Conservation (phyloP, 257 asterid species). For the Solanum chaucha region DNA sequence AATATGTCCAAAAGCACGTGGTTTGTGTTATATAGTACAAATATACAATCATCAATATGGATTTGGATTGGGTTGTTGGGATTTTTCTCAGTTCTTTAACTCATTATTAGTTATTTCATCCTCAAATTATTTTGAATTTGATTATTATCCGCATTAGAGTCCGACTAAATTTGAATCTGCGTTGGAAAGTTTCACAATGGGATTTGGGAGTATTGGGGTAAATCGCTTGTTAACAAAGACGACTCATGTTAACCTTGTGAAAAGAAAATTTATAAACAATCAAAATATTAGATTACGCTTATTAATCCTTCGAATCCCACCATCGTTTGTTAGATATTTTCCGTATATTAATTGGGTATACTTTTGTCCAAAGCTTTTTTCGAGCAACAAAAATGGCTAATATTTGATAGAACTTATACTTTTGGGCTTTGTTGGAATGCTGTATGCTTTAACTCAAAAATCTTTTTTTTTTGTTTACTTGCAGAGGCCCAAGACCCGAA, state of each 20-base stretch:
- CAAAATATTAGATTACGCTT: not conserved
- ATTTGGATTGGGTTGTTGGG: not conserved
- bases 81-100: not conserved
- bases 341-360: too few relatives aligned
- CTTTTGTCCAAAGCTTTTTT: too few relatives aligned
- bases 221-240: not conserved
- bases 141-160: too few relatives aligned
- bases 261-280: not conserved
- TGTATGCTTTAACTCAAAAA: not conserved
- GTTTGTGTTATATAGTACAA: not conserved
- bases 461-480: not conserved
- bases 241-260: not conserved
- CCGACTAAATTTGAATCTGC: fast-evolving
- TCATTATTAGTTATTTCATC: not conserved
- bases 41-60: not conserved
- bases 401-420: too few relatives aligned
- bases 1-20: not conserved
- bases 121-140: not conserved
- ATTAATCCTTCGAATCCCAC: not conserved
- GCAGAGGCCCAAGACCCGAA: slow-evolving; percentile 19
- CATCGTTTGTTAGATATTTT: not conserved
- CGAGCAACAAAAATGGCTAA: too few relatives aligned
- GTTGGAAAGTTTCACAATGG: too few relatives aligned
- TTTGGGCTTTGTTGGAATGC: not conserved
- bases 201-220: not conserved